A percentile compares a stretch with the other conserved stretches of the same genome.
Conservation (phyloP, 768 basidiomycete genomes). For the Russula lepida region DNA sequence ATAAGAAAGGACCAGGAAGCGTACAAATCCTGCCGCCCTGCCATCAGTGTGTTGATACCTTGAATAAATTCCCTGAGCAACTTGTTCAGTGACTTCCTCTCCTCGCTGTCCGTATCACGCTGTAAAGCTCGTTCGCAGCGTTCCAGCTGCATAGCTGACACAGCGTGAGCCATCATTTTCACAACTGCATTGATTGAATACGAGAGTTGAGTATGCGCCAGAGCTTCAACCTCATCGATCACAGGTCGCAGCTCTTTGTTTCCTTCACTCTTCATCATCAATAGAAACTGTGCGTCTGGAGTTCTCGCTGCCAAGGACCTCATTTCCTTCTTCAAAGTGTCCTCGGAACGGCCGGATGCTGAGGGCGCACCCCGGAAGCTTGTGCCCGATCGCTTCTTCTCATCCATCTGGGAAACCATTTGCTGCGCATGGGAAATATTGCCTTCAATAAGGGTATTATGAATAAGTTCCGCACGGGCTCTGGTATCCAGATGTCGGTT, state of each 20-base stretch:
- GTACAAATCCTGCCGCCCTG: neutral
- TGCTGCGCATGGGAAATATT: neutral
- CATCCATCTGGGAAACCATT: neutral
- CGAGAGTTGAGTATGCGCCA: conserved; percentile 1
- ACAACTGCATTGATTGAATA: neutral
- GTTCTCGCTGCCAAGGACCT: neutral
- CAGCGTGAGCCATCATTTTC: neutral
- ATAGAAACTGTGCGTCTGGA: conserved; percentile 10
- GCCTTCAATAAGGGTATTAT: neutral
- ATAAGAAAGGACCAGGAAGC: neutral
- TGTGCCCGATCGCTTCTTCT: neutral
- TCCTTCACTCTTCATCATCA: neutral
- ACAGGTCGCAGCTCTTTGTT: neutral
- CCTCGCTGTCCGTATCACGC: conserved; percentile 3
- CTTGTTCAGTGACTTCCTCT: neutral
- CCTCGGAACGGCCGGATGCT: neutral
- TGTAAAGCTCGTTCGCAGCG: conserved; percentile 5
- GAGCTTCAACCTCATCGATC: neutral
- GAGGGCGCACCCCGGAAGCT: neutral
- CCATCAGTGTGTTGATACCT: neutral
- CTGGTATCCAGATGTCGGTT: neutral
- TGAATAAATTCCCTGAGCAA: conserved; percentile 1
- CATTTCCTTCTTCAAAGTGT: conserved; percentile 5
- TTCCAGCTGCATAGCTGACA: conserved; percentile 7
- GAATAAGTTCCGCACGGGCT: neutral